Evolutionary conservation across 1,284 basidiomycete genomes (phyloP).

Genomic region (Veloporphyrellus conicus): DNA sequence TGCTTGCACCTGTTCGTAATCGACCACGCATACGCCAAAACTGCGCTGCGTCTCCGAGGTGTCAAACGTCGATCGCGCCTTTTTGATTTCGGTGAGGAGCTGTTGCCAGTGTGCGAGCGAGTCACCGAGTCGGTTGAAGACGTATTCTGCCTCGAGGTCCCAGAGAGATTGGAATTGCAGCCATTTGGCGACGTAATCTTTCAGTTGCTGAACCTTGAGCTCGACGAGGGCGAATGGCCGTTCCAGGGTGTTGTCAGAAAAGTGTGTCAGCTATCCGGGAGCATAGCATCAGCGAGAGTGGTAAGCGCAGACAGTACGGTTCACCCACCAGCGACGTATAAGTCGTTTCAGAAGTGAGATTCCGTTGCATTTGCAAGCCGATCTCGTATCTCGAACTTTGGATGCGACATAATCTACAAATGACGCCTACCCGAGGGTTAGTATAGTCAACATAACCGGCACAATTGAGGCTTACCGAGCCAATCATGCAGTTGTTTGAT

Average conservation of each 20-base stretch:
- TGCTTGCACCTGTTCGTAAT: constrained; percentile 97
- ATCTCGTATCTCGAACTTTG: constrained; percentile 97
- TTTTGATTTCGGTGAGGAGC: constrained; percentile 93
- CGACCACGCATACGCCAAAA: constrained; percentile 91
- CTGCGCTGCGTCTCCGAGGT: constrained; percentile 90
- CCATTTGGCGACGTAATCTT: constrained; percentile 94
- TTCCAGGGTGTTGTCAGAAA: constrained; percentile 72
- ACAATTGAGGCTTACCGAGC: constrained; percentile 62
- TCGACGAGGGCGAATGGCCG: constrained; percentile 87
- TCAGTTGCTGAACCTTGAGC: constrained; percentile 80
- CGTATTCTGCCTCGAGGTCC: constrained; percentile 96
- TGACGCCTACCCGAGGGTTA: constrained; percentile 50
- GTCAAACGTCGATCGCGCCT: constrained; percentile 93
- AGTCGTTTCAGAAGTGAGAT: constrained; percentile 59
- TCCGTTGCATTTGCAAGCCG: constrained; percentile 78
- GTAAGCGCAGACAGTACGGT: background rate
- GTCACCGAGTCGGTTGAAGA: constrained; percentile 92
- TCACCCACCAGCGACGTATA: constrained; percentile 78
- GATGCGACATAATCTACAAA: constrained; percentile 86
- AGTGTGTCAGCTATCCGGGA: constrained; percentile 63
- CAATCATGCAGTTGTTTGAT: constrained; percentile 88
- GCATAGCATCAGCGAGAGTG: constrained; percentile 1
- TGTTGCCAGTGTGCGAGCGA: constrained; percentile 92
- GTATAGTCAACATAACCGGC: constrained; percentile 5
- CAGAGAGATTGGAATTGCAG: constrained; percentile 98